These are phyloP conservation scores for Plasmopara viticola DNA, from an alignment of 352 stramenopile genomes.

Conservation along the genomic window DNA sequence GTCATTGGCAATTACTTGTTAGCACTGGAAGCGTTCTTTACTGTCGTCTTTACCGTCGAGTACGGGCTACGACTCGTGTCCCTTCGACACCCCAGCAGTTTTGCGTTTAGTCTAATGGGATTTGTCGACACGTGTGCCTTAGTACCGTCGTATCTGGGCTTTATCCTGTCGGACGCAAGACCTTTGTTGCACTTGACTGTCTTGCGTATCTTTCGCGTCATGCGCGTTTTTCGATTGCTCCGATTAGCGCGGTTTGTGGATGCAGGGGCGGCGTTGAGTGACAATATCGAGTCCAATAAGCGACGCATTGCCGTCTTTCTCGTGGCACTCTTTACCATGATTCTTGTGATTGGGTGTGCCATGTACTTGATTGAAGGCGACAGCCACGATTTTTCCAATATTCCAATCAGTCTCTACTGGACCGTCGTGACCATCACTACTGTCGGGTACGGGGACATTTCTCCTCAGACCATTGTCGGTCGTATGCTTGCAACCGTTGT, in stretches of 20 bases:
- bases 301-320: constrained; percentile 74
- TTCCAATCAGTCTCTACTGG: constrained; percentile 84
- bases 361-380: constrained; percentile 85
- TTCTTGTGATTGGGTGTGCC: constrained; percentile 72
- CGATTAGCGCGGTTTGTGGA: constrained; percentile 70
- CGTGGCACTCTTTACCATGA: constrained; percentile 66
- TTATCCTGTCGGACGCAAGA: constrained; percentile 45
- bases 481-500: constrained; percentile 77
- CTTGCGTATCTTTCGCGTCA: constrained; percentile 72
- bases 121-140: constrained; percentile 75
- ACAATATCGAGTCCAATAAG: constrained; percentile 81
- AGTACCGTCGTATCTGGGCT: constrained; percentile 67
- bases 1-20: constrained; percentile 67
- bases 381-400: constrained; percentile 77
- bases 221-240: constrained; percentile 71
- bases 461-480: constrained; percentile 68
- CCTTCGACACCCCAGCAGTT: constrained; percentile 54
- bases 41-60: constrained; percentile 75
- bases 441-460: constrained; percentile 83
- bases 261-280: constrained; percentile 49
- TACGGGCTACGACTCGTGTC: constrained; percentile 66
- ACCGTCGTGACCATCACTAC: constrained; percentile 86
- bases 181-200: constrained; percentile 61
- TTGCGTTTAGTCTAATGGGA: constrained; percentile 61
- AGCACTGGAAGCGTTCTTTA: constrained; percentile 78